A percentile compares a stretch with the other conserved stretches of the same genome.
phyloP scores from a whole-genome alignment of 2,329 filamentous ascomycete species.

The Chalara sp. region DNA sequence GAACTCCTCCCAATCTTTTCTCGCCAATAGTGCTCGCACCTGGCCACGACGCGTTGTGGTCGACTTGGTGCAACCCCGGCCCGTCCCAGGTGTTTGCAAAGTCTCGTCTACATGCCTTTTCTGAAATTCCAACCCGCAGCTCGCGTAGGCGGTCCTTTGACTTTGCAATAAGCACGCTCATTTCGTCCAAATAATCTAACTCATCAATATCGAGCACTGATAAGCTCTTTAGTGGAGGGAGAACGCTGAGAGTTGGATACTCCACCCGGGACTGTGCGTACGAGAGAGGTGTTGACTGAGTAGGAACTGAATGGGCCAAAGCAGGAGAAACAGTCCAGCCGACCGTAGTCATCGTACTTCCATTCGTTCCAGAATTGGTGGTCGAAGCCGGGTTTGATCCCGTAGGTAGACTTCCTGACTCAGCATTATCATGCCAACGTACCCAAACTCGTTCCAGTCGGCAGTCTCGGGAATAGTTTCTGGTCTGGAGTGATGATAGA shows the following conservation, averaged over 20 bases:
- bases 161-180: slow-evolving; percentile 68
- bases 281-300: slow-evolving; percentile 24
- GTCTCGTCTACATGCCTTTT: slow-evolving; percentile 36
- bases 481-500: slow-evolving; percentile 61
- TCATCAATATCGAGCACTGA: slow-evolving; percentile 79
- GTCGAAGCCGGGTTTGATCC: slow-evolving; percentile 14
- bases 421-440: slow-evolving; percentile 70
- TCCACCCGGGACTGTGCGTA: slow-evolving; percentile 57
- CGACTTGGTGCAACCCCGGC: slow-evolving; percentile 54
- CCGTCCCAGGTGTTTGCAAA: slow-evolving; percentile 60
- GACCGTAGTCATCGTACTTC: slow-evolving; percentile 35
- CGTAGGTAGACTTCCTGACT: slow-evolving; percentile 19
- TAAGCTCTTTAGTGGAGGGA: slow-evolving; percentile 68
- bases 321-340: slow-evolving; percentile 30
- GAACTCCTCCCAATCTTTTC: slow-evolving; percentile 57
- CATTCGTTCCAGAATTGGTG: slow-evolving; percentile 21
- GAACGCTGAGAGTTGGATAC: slow-evolving; percentile 71
- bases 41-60: slow-evolving; percentile 49
- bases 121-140: slow-evolving; percentile 65
- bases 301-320: slow-evolving; percentile 9
- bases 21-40: slow-evolving; percentile 52
- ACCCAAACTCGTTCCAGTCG: slow-evolving; percentile 72
- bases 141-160: slow-evolving; percentile 62
- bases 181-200: slow-evolving; percentile 74
- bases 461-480: slow-evolving; percentile 43